Conservation (phyloP, 768 basidiomycete genomes). For the Russula lepida region DNA sequence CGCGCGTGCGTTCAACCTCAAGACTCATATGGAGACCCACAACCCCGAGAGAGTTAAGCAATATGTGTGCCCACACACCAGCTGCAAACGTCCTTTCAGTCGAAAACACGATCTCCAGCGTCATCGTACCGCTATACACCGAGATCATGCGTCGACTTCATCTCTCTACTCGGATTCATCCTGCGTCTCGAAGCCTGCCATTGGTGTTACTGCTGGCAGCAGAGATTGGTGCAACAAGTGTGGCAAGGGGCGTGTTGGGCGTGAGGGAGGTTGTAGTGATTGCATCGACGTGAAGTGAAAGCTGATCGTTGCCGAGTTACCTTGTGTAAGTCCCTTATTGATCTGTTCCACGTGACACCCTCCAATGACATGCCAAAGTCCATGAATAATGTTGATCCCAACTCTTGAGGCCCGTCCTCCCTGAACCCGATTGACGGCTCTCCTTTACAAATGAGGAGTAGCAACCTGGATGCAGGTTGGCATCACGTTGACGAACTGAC, state of each 20-base stretch:
- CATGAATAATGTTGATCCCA: not conserved
- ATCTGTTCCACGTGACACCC: not conserved
- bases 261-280: conserved; percentile 22
- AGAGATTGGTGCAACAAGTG: conserved; percentile 23
- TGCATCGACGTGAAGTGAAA: conserved; percentile 60
- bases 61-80: conserved; percentile 75
- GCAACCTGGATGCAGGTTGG: conserved; percentile 21
- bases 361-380: not conserved
- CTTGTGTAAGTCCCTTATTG: not conserved
- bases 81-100: conserved; percentile 86
- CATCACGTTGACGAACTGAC: conserved; percentile 10
- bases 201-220: conserved; percentile 15
- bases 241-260: conserved; percentile 25
- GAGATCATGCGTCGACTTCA: conserved; percentile 23
- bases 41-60: conserved; percentile 89
- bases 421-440: conserved; percentile 20
- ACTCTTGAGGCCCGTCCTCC: conserved; percentile 19
- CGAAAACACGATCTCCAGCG: conserved; percentile 91
- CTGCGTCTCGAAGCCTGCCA: conserved; percentile 6
- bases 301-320: not conserved
- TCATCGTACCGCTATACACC: conserved; percentile 78
- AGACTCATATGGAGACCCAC: conserved; percentile 93
- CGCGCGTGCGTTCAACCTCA: conserved; percentile 88
- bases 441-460: conserved; percentile 24
- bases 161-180: conserved; percentile 22